Conservation (phyloP, 768 basidiomycete genomes). For the Grammothele lineata region DNA sequence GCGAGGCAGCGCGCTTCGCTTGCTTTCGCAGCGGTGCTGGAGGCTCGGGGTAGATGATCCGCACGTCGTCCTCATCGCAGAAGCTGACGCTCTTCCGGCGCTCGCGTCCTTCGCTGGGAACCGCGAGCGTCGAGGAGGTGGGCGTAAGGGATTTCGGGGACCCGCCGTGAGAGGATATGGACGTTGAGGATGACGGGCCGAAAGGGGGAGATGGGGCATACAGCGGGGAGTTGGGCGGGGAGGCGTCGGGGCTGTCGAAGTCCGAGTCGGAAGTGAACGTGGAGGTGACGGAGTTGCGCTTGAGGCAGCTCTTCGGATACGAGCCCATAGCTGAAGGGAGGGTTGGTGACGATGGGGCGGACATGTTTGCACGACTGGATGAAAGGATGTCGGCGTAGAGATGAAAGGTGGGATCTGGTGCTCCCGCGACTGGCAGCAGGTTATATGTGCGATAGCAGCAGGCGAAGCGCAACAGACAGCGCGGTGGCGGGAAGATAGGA, state of each 20-base stretch:
- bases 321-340: slow-evolving; percentile 1
- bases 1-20: slow-evolving; percentile 5
- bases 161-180: no score
- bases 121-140: not conserved
- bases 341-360: not conserved
- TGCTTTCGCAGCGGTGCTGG: slow-evolving; percentile 4
- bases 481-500: no score
- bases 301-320: slow-evolving; percentile 13
- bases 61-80: slow-evolving; percentile 12
- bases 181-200: no score
- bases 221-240: not conserved
- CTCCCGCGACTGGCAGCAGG: no score
- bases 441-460: no score
- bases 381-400: no score
- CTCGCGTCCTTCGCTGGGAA: not conserved
- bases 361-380: no score
- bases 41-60: slow-evolving; percentile 1
- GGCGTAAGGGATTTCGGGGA: no score
- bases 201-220: not conserved
- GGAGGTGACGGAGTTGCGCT: slow-evolving; percentile 9
- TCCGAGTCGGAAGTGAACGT: not conserved
- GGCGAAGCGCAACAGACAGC: no score
- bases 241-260: not conserved
- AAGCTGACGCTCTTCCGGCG: slow-evolving; percentile 13
- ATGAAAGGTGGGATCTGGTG: no score